Evolutionary conservation across 495 filamentous ascomycete genomes (phyloP).

Genomic region (Cercophora scortea): DNA sequence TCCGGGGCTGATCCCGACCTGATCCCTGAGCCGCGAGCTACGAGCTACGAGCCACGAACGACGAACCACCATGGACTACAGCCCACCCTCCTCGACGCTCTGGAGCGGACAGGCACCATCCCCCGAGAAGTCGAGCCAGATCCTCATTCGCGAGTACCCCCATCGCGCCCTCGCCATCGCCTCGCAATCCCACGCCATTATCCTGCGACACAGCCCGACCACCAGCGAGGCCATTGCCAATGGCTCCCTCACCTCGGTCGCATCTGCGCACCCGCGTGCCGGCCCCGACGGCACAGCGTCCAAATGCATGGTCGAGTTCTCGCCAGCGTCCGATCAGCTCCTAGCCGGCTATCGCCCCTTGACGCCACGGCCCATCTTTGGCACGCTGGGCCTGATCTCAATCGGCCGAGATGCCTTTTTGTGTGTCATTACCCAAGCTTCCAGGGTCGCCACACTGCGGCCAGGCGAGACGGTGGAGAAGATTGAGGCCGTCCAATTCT

Average conservation of each 20-base stretch:
- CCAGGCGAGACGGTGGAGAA: constrained; percentile 83
- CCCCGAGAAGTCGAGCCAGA: constrained; percentile 39
- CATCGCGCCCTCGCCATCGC: constrained; percentile 78
- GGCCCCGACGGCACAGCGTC: constrained; percentile 31
- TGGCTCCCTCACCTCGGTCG: constrained; percentile 41
- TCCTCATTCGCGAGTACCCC: constrained; percentile 70
- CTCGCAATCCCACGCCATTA: constrained; percentile 68
- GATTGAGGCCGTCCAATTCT: constrained; percentile 84
- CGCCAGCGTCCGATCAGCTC: constrained; percentile 51
- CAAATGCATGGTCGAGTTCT: constrained; percentile 85
- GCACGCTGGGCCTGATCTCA: constrained; percentile 85
- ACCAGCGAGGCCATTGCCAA: constrained; percentile 45
- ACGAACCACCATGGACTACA: constrained; percentile 18
- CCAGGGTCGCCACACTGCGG: constrained; percentile 69
- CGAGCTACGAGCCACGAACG: no score
- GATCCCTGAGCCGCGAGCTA: no score
- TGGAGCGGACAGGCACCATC: constrained; percentile 29
- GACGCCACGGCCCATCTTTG: constrained; percentile 67
- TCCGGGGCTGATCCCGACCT: no score
- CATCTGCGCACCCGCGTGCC: constrained; percentile 30
- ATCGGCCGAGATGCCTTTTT: constrained; percentile 82
- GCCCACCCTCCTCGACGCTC: constrained; percentile 13
- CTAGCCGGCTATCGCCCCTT: constrained; percentile 66
- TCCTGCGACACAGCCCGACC: constrained; percentile 66
- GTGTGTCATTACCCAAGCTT: constrained; percentile 75